Evolutionary conservation across 2,329 filamentous ascomycete species (phyloP), one percentile per base, ranked within the genome.

Genomic region (Stemphylium vesicarium): DNA sequence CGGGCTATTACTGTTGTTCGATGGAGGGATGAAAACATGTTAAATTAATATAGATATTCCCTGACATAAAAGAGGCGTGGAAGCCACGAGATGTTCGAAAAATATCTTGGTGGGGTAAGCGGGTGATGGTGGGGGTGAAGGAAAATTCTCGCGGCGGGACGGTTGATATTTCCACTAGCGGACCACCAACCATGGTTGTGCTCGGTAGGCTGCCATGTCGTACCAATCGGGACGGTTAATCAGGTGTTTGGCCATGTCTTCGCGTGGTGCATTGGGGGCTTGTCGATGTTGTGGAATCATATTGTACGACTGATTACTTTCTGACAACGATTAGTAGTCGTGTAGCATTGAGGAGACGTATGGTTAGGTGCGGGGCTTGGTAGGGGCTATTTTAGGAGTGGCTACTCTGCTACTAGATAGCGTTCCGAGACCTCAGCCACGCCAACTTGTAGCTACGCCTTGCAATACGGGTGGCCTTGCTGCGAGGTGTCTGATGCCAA

Each of bases 1-100:
- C 57, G 50, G 60, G 60, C 60, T 53, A 36, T 46, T 48, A 10
- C 36, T 64, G 36, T 46, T 50, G 36, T 59, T 59, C 46, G 52
- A 58, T 62, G 51, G 24, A 41, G 38, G 13, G 20, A 16, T 4
- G 4, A 0, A 10, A 8, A 3, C 4, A n/a, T 5, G n/a, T 1
- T n/a, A 4, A n/a, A 33, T 43, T 33, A 18, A 7, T 40, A 24
- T 1, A 4, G 12, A n/a, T 2, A 15, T 10, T 4, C 11, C n/a
- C 4, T 7, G 11, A 16, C 1, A 20, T 6, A 4, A 11, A n/a
- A 8, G 29, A 32, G 6, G 26, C 26, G 26, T 29, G 2, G 20
- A 4, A 24, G 22, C 4, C 22, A 24, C 4, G 26, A 26, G 15
- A n/a, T 4, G 3, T 16, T 4, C 15, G 18, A 36, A 16, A 1